A percentile compares a stretch with the other conserved stretches of the same genome.
Evolutionary conservation across 768 basidiomycete genomes (phyloP).

Genomic region (Favolaschia claudopus): DNA sequence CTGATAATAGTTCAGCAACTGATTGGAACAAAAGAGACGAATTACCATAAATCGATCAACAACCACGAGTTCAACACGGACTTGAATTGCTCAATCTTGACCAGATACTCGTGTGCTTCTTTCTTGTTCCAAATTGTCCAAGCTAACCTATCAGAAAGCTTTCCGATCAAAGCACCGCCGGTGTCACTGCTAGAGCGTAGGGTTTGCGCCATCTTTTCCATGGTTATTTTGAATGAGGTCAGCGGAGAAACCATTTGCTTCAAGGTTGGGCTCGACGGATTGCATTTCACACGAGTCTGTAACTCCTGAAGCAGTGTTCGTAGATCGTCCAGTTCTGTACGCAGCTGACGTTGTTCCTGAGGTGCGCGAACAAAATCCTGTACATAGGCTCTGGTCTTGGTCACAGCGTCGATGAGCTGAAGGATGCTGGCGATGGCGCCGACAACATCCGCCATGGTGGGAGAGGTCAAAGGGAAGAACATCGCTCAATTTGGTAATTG

Average conservation of each 20-base stretch:
- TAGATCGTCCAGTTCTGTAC: neutral
- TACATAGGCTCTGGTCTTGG: neutral
- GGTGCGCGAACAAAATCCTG: neutral
- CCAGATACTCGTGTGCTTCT: neutral
- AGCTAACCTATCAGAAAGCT: neutral
- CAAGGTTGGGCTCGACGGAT: neutral
- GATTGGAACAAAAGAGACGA: neutral
- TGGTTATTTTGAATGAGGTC: neutral
- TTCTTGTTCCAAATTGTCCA: neutral
- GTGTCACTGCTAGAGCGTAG: neutral
- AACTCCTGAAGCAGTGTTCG: neutral
- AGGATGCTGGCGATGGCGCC: neutral
- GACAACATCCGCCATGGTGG: constrained; percentile 3
- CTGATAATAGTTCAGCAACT: too few relatives aligned
- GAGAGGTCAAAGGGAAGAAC: too few relatives aligned
- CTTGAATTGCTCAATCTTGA: neutral
- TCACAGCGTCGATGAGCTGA: neutral
- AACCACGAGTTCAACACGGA: neutral
- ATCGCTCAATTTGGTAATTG: too few relatives aligned
- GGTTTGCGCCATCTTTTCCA: neutral
- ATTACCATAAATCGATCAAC: neutral
- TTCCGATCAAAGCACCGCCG: too few relatives aligned
- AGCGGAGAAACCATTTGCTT: neutral
- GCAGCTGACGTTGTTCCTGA: neutral
- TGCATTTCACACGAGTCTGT: neutral